Conservation (phyloP, 1,284 basidiomycete species). For the Hymenochaete sp. region DNA sequence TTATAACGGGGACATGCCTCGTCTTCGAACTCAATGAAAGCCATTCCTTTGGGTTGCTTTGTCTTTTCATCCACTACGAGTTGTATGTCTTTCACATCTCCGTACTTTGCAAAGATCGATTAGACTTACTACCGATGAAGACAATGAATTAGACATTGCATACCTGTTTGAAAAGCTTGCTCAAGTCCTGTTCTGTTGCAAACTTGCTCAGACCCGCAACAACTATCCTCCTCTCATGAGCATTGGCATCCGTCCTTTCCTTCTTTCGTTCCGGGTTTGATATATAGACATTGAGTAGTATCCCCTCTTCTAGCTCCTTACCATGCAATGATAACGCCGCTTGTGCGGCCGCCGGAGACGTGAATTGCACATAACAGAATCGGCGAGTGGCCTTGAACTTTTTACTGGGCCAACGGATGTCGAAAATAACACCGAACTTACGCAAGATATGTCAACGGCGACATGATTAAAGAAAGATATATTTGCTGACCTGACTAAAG, state of each 20-base stretch:
- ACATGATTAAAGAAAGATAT: slow-evolving; percentile 1
- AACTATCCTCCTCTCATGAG: slow-evolving; percentile 77
- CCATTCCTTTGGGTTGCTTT: slow-evolving; percentile 76
- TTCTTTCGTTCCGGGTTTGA: slow-evolving; percentile 89
- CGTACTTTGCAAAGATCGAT: slow-evolving; percentile 49
- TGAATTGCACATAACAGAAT: slow-evolving; percentile 94
- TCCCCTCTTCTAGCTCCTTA: slow-evolving; percentile 59
- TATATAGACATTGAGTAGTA: slow-evolving; percentile 70
- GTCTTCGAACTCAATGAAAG: slow-evolving; percentile 86
- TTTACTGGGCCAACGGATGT: slow-evolving; percentile 97
- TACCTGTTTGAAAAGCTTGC: slow-evolving; percentile 69
- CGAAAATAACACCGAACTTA: slow-evolving; percentile 85
- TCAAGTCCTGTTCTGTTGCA: slow-evolving; percentile 64
- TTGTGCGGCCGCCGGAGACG: slow-evolving; percentile 67
- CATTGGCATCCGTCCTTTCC: slow-evolving; percentile 77
- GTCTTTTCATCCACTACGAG: slow-evolving; percentile 67
- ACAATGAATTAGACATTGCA: slow-evolving; percentile 20
- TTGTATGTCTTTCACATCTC: slow-evolving; percentile 71
- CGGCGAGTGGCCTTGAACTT: slow-evolving; percentile 86
- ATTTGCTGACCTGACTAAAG: slow-evolving; percentile 59
- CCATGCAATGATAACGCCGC: slow-evolving; percentile 73
- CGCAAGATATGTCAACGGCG: slow-evolving; percentile 14
- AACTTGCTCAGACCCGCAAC: slow-evolving; percentile 76
- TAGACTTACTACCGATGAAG: slow-evolving; percentile 10
- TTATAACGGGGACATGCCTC: slow-evolving; percentile 42